Evolutionary conservation across 768 basidiomycete species (phyloP), one percentile per base, ranked within the genome.

Genomic region (Suillus subalutaceus): DNA sequence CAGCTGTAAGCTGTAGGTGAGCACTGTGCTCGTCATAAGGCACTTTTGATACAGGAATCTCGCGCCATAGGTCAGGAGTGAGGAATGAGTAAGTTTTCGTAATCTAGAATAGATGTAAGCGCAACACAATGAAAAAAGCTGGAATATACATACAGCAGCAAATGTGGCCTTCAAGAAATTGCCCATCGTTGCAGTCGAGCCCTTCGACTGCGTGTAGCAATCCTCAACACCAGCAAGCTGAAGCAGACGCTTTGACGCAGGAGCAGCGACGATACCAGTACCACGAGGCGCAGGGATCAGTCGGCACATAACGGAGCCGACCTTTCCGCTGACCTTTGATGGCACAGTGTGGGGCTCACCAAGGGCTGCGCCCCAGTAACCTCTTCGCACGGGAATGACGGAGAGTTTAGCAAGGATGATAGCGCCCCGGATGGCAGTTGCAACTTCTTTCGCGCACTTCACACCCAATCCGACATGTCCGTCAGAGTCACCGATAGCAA

Each of bases 401-500:
- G 94, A 95, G 71, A 99, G 88, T 79, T 99, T 99, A 76, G 97
- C 97, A 69, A 96, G 89, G 83, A 98, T 96, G 87, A 99, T 99
- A 71, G 97, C 97, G 69, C 97, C 97, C 75, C 97, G 96, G 79
- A 99, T 99, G 73, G 97, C 97, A 65, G 96, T 97, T 40, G 97
- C 97, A 75, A 99, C 97, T 87, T 99, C 97, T 86, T 99, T 99
- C 72, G 97, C 96, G 77, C 97, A 99, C 84, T 99, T 99, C 80
- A 99, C 96, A 79, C 97, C 97, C 76, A 99, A 90, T 74, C 97
- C 97, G 76, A 99, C 96, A 79, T 99, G 97, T 65, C 97, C 97
- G 75, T 98, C 96, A 73, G 90, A 94, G 84, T 99, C 97, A 78
- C 97, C 97, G 75, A 99, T 97, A 67, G 97, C 97, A 74, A 99